Percentiles rank a stretch among this genome's conserved stretches.
Evolutionary conservation across 2,329 filamentous ascomycete genomes (phyloP).

Genomic region (Cladosporium sp.): DNA sequence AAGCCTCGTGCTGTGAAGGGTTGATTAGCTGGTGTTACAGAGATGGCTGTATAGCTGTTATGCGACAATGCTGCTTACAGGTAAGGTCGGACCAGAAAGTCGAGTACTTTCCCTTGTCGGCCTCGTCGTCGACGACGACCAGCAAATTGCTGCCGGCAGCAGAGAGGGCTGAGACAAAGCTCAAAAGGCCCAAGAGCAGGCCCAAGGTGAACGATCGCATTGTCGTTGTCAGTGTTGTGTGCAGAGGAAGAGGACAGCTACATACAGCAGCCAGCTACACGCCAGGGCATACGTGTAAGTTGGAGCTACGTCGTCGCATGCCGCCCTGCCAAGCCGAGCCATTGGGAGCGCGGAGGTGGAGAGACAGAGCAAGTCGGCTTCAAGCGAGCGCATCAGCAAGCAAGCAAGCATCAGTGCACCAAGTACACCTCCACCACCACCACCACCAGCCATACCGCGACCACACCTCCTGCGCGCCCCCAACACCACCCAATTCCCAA

Average conservation of each 20-base stretch:
- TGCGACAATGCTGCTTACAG: constrained; percentile 50
- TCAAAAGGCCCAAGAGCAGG: constrained; percentile 65
- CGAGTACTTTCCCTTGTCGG: constrained; percentile 79
- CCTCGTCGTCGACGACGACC: constrained; percentile 79
- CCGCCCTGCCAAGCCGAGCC: constrained; percentile 7
- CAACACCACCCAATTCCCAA: background rate
- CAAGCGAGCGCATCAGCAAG: background rate
- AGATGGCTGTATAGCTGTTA: background rate
- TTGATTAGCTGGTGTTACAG: background rate
- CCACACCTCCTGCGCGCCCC: background rate
- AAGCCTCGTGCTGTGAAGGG: constrained; percentile 71
- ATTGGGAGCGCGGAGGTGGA: constrained; percentile 12
- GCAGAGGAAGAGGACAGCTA: background rate
- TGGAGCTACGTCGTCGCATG: constrained; percentile 14
- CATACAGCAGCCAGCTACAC: background rate
- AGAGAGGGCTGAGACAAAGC: constrained; percentile 73
- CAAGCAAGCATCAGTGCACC: constrained; percentile 2
- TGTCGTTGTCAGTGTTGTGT: constrained; percentile 16
- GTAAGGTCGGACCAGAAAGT: constrained; percentile 74
- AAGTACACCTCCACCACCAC: background rate
- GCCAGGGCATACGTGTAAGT: constrained; percentile 5
- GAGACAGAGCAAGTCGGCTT: background rate
- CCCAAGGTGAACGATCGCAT: constrained; percentile 36
- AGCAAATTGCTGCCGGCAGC: constrained; percentile 76
- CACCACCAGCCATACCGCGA: constrained; percentile 1